These are phyloP conservation scores for Glebionis coronaria DNA, from an alignment of 129 eudicot species.

Conservation along the genomic window DNA sequence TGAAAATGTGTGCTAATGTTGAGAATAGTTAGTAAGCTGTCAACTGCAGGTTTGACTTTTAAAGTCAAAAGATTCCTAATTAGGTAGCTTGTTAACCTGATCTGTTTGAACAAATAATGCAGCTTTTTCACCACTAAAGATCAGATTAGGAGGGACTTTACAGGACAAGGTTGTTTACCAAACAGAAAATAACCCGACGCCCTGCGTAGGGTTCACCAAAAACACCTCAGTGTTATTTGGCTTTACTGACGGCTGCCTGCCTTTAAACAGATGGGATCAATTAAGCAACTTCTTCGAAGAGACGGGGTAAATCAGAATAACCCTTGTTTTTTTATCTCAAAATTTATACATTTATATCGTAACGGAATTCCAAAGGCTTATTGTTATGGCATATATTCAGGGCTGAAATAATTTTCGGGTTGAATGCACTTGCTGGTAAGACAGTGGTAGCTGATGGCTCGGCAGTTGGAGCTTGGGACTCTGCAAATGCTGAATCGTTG, in stretches of 20 bases:
- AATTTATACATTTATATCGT: background rate
- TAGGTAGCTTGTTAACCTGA: slow-evolving; percentile 17
- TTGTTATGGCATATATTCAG: slow-evolving; percentile 34
- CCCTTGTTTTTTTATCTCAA: slow-evolving; percentile 2
- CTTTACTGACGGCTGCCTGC: slow-evolving; percentile 66
- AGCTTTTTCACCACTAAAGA: slow-evolving; percentile 87
- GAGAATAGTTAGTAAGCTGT: slow-evolving; percentile 4
- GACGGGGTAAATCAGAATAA: slow-evolving; percentile 53
- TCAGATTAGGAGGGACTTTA: slow-evolving; percentile 90
- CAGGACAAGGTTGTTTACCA: slow-evolving; percentile 76
- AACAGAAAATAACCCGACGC: slow-evolving; percentile 41
- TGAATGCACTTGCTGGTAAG: slow-evolving; percentile 82
- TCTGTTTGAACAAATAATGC: slow-evolving; percentile 30
- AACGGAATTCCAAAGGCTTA: background rate
- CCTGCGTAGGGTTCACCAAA: slow-evolving; percentile 51
- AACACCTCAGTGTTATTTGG: slow-evolving; percentile 52
- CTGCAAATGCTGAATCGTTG: slow-evolving; percentile 69
- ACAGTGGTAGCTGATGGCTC: slow-evolving; percentile 32
- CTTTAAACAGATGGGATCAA: slow-evolving; percentile 84
- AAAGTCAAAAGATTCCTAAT: slow-evolving; percentile 6
- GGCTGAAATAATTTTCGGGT: slow-evolving; percentile 69
- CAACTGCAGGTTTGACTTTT: slow-evolving; percentile 14
- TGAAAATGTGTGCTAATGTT: slow-evolving; percentile 6
- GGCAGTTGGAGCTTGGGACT: slow-evolving; percentile 74
- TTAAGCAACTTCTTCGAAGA: slow-evolving; percentile 54